Conservation (phyloP, 345 rosid genomes). For the Nephelium lappaceum region DNA sequence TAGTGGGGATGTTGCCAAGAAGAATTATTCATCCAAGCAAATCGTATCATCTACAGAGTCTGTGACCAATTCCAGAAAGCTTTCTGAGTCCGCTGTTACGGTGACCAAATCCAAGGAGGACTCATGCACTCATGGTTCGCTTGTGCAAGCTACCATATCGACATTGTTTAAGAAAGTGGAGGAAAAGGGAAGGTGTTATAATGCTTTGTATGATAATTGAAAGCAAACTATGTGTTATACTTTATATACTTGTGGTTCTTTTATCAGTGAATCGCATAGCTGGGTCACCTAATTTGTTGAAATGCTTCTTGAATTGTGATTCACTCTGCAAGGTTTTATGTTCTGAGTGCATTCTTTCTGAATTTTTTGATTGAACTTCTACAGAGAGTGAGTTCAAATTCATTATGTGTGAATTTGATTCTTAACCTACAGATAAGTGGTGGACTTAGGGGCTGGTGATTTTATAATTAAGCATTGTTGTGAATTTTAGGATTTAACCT, state of each 20-base stretch:
- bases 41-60: slow-evolving; percentile 21
- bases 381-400: background rate
- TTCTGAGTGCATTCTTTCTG: background rate
- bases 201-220: slow-evolving; percentile 2
- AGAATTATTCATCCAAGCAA: slow-evolving; percentile 21
- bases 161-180: slow-evolving; percentile 74
- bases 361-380: background rate
- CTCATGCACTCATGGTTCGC: slow-evolving; percentile 39
- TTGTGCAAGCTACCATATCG: slow-evolving; percentile 79
- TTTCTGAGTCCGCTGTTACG: slow-evolving; percentile 30
- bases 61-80: slow-evolving; percentile 35
- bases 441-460: background rate
- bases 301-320: background rate
- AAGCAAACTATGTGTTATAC: background rate
- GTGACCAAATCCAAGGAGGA: slow-evolving; percentile 39
- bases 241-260: background rate
- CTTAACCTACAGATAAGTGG: background rate
- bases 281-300: background rate
- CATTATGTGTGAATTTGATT: background rate
- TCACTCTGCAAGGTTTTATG: background rate
- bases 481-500: background rate
- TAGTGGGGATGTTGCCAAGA: slow-evolving; percentile 20
- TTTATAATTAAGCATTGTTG: background rate
- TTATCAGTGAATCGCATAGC: background rate
- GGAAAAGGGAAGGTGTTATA: slow-evolving; percentile 45